Evolutionary conservation across 805 yeast species (phyloP), one percentile per base, ranked within the genome.

Genomic region (Candida ovalis): DNA sequence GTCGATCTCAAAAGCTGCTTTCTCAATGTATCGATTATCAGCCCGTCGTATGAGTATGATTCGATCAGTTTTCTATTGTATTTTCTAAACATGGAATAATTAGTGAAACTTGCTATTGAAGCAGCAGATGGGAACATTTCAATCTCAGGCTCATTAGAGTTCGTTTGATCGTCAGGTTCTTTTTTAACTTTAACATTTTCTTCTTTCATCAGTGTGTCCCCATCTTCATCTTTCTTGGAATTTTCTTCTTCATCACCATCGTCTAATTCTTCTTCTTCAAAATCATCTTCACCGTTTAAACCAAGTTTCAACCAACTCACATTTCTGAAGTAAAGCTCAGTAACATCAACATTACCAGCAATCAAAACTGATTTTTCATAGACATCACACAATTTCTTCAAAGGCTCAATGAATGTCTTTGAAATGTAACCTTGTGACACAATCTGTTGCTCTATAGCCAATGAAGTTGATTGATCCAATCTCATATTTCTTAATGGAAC

Each of bases 351-450:
- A 23, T 74, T 78, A 6, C 77, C 71, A 25, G 65, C 62, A 17
- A 75, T 63, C 12, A 63, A 46, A 40, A 67, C 61, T 5, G 58
- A 65, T 13, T 69, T 68, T 15, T 72, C 62, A 58, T 75, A 81
- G n/a, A 75, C 72, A 6, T 74, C 76, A 45, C 82, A 63, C 10
- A 82, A 60, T 12, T 73, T 63, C 47, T 68, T 54, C 50, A 76
- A 68, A 44, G 76, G 62, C 43, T 72, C 69, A 44, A 62, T 30
- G 52, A 56, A 56, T 40, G 63, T 40, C 41, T 61, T 46, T 52
- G 88, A 80, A 4, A 86, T 65, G 44, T 71, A 74, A 0, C 88
- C 92, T 45, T 76, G 75, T 54, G 85, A 81, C 15, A 83, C 76
- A 36, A 84, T 65, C 49, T 73, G 75, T 51, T 82, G 86, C 56